Conservation (phyloP, 345 rosid species). For the Salix suchowensis region DNA sequence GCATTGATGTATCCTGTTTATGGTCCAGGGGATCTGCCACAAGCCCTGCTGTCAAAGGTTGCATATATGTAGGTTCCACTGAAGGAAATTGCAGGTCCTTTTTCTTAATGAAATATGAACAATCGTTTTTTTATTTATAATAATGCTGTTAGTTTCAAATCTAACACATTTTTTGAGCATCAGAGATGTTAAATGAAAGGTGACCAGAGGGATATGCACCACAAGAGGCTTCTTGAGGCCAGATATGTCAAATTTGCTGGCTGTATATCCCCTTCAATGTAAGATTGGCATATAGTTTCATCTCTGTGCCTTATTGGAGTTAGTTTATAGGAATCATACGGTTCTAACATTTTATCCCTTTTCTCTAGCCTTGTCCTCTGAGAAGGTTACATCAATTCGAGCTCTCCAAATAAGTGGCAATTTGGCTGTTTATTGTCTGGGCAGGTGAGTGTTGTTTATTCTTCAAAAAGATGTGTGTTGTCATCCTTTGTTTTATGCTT, state of each 20-base stretch:
- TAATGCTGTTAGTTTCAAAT: too few relatives aligned
- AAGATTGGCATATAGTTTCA: constrained; percentile 28
- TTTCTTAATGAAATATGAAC: background rate
- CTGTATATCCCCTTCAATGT: constrained; percentile 81
- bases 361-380: constrained; percentile 60
- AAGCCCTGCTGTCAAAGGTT: constrained; percentile 96
- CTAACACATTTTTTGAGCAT: constrained; percentile 5
- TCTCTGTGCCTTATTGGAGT: background rate
- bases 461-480: background rate
- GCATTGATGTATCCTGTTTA: constrained; percentile 83
- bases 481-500: too few relatives aligned
- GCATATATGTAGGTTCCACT: constrained; percentile 59
- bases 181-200: constrained; percentile 43
- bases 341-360: background rate
- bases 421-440: constrained; percentile 65
- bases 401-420: constrained; percentile 77
- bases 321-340: background rate
- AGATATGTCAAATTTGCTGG: constrained; percentile 46
- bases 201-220: constrained; percentile 85
- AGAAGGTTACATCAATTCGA: constrained; percentile 63
- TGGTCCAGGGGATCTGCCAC: constrained; percentile 90
- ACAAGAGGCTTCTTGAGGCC: constrained; percentile 55
- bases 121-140: background rate
- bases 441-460: constrained; percentile 49
- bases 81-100: background rate